Evolutionary conservation across 1,139 yeast genomes (phyloP), one percentile per base, ranked within the genome.

Genomic region (Scheffersomyces illinoinensis): DNA sequence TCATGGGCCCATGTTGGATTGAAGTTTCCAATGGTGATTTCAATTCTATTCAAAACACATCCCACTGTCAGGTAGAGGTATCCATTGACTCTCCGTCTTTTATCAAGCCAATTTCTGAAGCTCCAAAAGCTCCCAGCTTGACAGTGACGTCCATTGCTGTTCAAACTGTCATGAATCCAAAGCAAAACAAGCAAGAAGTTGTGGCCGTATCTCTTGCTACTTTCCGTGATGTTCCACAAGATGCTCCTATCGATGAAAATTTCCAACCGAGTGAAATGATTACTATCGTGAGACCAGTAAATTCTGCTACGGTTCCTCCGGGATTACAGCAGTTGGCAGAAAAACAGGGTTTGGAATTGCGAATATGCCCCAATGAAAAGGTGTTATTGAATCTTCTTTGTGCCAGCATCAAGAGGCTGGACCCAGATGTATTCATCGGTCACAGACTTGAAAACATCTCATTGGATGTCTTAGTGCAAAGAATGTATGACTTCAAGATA

Each of bases 1-100:
- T 95, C 52, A 93, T 93, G 97, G 99, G 99, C 5, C 99, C 99
- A 1, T 93, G 99, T 71, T 95, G 99, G 99, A 78, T 95, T 57
- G 89, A 89, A 57, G 79, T 96, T 55, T 78, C 82, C 52, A 81
- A 84, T 54, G 89, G 89, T 53, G 86, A 89, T 64, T 90, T 91
- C 65, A 72, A 75, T 21, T 73, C 86, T 1, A 76, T 89, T 59
- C 83, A 79, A 59, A 89, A 89, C 67, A 82, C 91, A 1, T 88
- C 97, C 0, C 96, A 93, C 79, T 91, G 97, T 75, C 85, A 85
- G 60, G 83, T 91, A 26, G 97, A 93, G 68, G 86, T 89, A 3
- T 76, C 88, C 0, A 84, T 90, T 1, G 67, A 74, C 2, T 71
- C 80, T 8, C 89, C 96, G 2, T 68, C 66, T 26, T 71, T 74